Evolutionary conservation across 1,139 yeast genomes (phyloP).

Genomic region (Eremothecium cymbalariae): DNA sequence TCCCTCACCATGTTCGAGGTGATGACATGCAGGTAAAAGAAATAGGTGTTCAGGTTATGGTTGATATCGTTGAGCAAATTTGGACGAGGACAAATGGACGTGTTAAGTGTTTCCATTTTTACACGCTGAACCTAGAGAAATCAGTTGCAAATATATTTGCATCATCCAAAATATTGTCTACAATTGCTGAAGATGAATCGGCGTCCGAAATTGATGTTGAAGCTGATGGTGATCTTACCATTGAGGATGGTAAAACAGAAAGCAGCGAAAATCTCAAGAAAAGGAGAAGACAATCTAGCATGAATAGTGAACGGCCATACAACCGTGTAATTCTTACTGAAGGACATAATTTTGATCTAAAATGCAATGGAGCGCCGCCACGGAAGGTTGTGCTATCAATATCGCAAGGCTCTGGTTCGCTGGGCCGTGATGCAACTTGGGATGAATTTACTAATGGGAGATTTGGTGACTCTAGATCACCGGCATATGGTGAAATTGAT

Average conservation of each 20-base stretch:
- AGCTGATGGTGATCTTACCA: slow-evolving; percentile 17
- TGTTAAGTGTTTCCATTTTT: slow-evolving; percentile 79
- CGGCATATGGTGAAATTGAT: slow-evolving; percentile 95
- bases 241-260: slow-evolving; percentile 32
- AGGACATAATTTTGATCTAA: slow-evolving; percentile 7
- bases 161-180: slow-evolving; percentile 42
- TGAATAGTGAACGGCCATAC: slow-evolving; percentile 18
- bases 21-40: slow-evolving; percentile 84
- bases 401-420: slow-evolving; percentile 73
- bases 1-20: slow-evolving; percentile 49
- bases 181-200: slow-evolving; percentile 32
- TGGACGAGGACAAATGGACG: slow-evolving; percentile 45
- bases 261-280: slow-evolving; percentile 18
- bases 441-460: slow-evolving; percentile 98
- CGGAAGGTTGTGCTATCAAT: slow-evolving; percentile 61
- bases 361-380: slow-evolving; percentile 27
- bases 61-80: slow-evolving; percentile 54
- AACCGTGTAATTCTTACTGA: slow-evolving; percentile 19
- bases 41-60: slow-evolving; percentile 69
- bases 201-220: slow-evolving; percentile 32
- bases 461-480: slow-evolving; percentile 94
- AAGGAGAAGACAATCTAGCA: slow-evolving; percentile 29
- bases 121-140: slow-evolving; percentile 81
- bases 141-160: slow-evolving; percentile 81
- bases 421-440: slow-evolving; percentile 94